Base-by-base conservation (phyloP, 345 rosid genomes). In the Citrus medica region DNA sequence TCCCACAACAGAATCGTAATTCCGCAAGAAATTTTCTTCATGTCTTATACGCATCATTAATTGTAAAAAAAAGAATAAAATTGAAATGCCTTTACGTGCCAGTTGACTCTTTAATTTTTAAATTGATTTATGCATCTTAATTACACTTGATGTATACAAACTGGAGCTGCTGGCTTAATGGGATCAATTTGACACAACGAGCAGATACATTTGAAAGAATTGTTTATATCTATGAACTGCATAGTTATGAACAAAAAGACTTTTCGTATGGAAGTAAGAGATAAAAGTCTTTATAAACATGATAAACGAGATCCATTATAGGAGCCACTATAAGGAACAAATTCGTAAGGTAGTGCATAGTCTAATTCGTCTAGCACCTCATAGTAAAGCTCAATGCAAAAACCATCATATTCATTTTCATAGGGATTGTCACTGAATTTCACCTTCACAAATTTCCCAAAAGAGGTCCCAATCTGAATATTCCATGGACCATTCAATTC, bases 401-500 rank as follows among this genome's bases (percentile, higher is more conserved):
- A 91, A 27, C 92, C 94, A 37, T 30, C 78, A 38, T 73, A 86
- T 9, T 25, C 33, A 9, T 61, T 68, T 46, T 40, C 48, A 5
- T 56, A 7, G 0, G 86, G 63, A 61, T 62, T 19, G 33, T 63
- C 32, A 8, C 55, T 75, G 58, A n/a, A 33, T 16, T 28, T 74
- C 37, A 84, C 85, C 77, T 71, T 86, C 22, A 89, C 90, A 32
- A 90, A 90, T 78, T 69, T 83, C 53, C 83, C 74, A 14, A 89
- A 89, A 38, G 67, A 83, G 0, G 84, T 84, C 22, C 79, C 67
- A 10, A 89, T 67, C 80, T 89, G 89, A 25, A 78, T n/a, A 27
- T 62, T 80, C 86, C 38, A 63, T 0, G 87, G 73, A 42, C 91
- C 91, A 53, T 4, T 24, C 51, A 84, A 91, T 4, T 83, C 86